Conservation (phyloP, 2,329 filamentous ascomycete species). For the Curvularia lunata region DNA sequence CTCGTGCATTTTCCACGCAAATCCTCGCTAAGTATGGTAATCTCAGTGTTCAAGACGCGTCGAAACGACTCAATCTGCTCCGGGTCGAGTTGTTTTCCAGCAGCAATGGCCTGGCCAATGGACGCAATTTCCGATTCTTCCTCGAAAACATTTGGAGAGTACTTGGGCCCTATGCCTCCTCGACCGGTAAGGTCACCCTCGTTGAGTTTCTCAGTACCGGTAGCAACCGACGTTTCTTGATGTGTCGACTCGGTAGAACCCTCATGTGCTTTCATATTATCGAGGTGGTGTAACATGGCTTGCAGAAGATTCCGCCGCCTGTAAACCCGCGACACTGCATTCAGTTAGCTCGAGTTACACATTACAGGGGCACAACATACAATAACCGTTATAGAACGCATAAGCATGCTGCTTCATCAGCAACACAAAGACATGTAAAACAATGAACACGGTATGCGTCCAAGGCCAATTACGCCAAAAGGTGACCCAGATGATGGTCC, state of each 20-base stretch:
- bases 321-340: constrained; percentile 55
- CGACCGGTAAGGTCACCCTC: constrained; percentile 27
- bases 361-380: constrained; percentile 35
- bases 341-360: not conserved
- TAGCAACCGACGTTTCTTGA: constrained; percentile 13
- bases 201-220: constrained; percentile 23
- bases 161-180: constrained; percentile 46
- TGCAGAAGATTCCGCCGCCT: constrained; percentile 55
- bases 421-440: constrained; percentile 75
- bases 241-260: constrained; percentile 41
- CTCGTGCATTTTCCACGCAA: constrained; percentile 66
- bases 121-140: constrained; percentile 64
- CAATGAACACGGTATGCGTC: constrained; percentile 81
- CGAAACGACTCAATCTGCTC: constrained; percentile 70
- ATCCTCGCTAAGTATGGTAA: constrained; percentile 69
- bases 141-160: constrained; percentile 52
- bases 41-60: constrained; percentile 69
- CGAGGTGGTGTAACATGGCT: constrained; percentile 63
- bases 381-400: constrained; percentile 77
- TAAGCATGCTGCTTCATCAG: constrained; percentile 87
- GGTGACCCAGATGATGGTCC: constrained; percentile 67
- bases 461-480: constrained; percentile 78
- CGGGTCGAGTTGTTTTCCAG: constrained; percentile 63
- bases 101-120: constrained; percentile 68
- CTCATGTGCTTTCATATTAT: constrained; percentile 58